Conservation (phyloP, 257 asterid species). For the Perilla frutescens region DNA sequence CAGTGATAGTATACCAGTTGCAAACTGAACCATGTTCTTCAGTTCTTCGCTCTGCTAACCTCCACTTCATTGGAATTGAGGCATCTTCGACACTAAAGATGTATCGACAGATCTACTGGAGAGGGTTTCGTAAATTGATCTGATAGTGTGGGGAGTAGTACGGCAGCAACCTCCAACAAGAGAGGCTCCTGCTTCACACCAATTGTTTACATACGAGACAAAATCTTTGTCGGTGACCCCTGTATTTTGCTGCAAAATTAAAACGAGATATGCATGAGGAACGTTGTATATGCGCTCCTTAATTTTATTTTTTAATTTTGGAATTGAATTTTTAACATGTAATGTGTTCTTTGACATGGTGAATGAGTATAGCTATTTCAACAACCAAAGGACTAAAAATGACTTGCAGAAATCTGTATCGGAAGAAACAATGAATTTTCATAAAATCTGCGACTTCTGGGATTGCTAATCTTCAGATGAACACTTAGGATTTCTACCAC, state of each 20-base stretch:
- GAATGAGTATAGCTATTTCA: no score
- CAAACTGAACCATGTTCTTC: not conserved
- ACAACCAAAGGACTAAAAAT: not conserved
- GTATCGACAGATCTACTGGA: conserved; percentile 36
- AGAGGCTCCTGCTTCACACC: conserved; percentile 90
- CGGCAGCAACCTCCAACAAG: conserved; percentile 95
- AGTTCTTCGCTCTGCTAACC: conserved; percentile 1
- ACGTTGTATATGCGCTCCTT: not conserved
- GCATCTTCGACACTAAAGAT: conserved; percentile 19
- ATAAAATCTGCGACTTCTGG: no score
- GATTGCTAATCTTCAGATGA: no score
- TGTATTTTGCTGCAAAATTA: conserved; percentile 68
- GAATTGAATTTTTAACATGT: not conserved
- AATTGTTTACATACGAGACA: conserved; percentile 69
- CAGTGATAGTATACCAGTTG: not conserved
- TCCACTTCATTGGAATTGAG: conserved; percentile 10
- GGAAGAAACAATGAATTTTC: no score
- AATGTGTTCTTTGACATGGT: not conserved
- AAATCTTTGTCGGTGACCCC: conserved; percentile 79
- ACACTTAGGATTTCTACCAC: no score
- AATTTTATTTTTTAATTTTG: not conserved
- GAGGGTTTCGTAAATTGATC: conserved; percentile 58
- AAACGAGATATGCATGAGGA: not conserved
- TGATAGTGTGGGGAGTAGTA: conserved; percentile 81
- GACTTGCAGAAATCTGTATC: no score